Conservation (phyloP, 192 early-diverging fungal genomes). For the Coemansia brasiliensis region DNA sequence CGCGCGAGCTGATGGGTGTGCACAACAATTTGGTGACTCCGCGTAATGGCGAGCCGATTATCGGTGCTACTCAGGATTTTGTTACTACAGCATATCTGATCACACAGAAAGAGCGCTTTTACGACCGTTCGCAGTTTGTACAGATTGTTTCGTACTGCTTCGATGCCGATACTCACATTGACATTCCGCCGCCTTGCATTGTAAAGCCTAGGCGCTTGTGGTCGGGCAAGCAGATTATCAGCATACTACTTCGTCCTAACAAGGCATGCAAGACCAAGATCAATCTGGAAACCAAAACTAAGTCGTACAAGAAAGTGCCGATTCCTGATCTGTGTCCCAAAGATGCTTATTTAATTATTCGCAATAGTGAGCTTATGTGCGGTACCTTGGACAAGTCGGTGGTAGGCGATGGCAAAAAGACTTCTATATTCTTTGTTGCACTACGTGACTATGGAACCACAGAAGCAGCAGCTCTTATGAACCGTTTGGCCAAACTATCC, state of each 20-base stretch:
- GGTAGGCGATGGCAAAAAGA: slow-evolving; percentile 96
- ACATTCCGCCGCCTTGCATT: slow-evolving; percentile 92
- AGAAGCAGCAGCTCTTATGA: slow-evolving; percentile 91
- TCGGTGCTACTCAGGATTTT: slow-evolving; percentile 99
- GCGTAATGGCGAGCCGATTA: slow-evolving; percentile 95
- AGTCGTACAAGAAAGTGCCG: slow-evolving; percentile 62
- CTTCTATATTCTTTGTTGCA: slow-evolving; percentile 90
- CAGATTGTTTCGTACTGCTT: slow-evolving; percentile 92
- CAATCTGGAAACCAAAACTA: slow-evolving; percentile 89
- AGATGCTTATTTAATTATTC: slow-evolving; percentile 88
- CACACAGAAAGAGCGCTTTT: slow-evolving; percentile 92
- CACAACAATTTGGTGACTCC: slow-evolving; percentile 98
- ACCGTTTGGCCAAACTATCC: slow-evolving; percentile 88
- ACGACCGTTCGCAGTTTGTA: slow-evolving; percentile 87
- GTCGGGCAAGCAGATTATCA: slow-evolving; percentile 97
- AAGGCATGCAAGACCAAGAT: slow-evolving; percentile 63
- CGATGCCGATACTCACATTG: slow-evolving; percentile 80
- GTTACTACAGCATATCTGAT: slow-evolving; percentile 94
- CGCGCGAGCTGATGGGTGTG: slow-evolving; percentile 93
- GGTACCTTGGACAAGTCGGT: slow-evolving; percentile 92
- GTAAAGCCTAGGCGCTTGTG: slow-evolving; percentile 87
- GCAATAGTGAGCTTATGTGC: slow-evolving; percentile 93
- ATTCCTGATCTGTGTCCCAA: slow-evolving; percentile 79
- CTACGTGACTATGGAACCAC: slow-evolving; percentile 87
- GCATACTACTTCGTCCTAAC: slow-evolving; percentile 86